A percentile compares a stretch with the other conserved stretches of the same genome.
Evolutionary conservation across 352 stramenopile genomes (phyloP).

Genomic region (Pythium graminicola): DNA sequence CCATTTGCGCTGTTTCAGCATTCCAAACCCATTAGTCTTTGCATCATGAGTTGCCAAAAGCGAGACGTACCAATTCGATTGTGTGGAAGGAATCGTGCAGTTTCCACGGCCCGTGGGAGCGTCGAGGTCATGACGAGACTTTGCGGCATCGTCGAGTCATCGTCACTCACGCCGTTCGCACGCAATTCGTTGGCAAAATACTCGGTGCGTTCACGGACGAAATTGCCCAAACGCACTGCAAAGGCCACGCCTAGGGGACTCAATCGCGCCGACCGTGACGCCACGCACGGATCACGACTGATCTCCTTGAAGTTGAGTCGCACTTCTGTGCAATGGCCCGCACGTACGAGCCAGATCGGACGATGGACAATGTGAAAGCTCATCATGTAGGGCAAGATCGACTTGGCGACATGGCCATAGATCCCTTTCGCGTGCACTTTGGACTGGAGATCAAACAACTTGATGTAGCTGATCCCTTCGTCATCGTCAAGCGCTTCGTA

Average conservation of each 20-base stretch:
- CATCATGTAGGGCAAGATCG: conserved; percentile 90
- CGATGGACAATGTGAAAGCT: conserved; percentile 93
- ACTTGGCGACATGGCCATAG: conserved; percentile 87
- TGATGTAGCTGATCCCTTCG: conserved; percentile 87
- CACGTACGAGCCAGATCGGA: conserved; percentile 90
- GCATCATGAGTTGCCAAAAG: no score
- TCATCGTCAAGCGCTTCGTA: conserved; percentile 84
- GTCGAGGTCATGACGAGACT: conserved; percentile 75
- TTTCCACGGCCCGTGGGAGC: conserved; percentile 71
- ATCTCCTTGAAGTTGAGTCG: conserved; percentile 57
- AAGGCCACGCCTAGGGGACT: conserved; percentile 90
- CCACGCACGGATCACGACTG: conserved; percentile 66
- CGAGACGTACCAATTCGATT: conserved; percentile 42
- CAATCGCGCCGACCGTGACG: conserved; percentile 68
- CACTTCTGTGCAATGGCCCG: conserved; percentile 80
- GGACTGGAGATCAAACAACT: conserved; percentile 85
- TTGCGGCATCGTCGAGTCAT: conserved; percentile 29
- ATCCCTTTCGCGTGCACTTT: conserved; percentile 84
- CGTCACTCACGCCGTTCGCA: conserved; percentile 35
- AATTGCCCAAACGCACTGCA: conserved; percentile 86
- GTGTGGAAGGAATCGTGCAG: conserved; percentile 47
- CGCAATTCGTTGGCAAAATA: conserved; percentile 12
- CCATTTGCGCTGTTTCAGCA: conserved; percentile 53
- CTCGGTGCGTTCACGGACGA: conserved; percentile 79
- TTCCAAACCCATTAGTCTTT: background rate